Conservation (phyloP, 169 alveolate species). For the Plasmodium adleri region DNA sequence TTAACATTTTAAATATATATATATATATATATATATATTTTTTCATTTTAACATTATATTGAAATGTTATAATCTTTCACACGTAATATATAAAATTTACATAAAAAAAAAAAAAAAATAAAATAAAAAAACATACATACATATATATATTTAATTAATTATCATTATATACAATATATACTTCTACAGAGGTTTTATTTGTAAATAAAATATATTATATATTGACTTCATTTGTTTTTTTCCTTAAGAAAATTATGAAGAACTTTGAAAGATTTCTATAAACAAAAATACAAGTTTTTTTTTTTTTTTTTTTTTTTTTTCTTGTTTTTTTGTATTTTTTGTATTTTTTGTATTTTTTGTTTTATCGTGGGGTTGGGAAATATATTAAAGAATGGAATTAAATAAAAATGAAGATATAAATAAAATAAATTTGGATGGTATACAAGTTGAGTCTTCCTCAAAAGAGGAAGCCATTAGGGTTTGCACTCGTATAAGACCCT, state of each 20-base stretch:
- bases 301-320: conserved; percentile 2
- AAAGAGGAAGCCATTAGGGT: conserved; percentile 85
- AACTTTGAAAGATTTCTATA: conserved; percentile 20
- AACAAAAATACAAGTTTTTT: conserved; percentile 5
- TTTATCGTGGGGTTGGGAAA: too few species aligned
- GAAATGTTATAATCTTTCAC: conserved; percentile 60
- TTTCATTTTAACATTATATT: conserved; percentile 10
- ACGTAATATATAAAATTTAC: conserved; percentile 39
- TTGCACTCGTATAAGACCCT: conserved; percentile 86
- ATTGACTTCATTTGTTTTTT: background rate
- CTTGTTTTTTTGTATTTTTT: background rate
- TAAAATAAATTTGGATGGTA: conserved; percentile 41
- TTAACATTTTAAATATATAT: too few species aligned
- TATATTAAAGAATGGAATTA: conserved; percentile 49
- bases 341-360: background rate
- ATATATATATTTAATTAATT: conserved; percentile 4
- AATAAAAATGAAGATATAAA: conserved; percentile 64
- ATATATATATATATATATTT: background rate
- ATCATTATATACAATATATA: background rate
- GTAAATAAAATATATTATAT: background rate
- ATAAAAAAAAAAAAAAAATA: conserved; percentile 11
- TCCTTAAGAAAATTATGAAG: background rate
- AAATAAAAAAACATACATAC: conserved; percentile 9
- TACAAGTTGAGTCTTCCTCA: conserved; percentile 77
- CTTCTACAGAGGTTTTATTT: background rate